A percentile compares a stretch with the other conserved stretches of the same genome.
Conservation (phyloP, 2,329 filamentous ascomycete genomes). For the Tolypocladium pustulatum region DNA sequence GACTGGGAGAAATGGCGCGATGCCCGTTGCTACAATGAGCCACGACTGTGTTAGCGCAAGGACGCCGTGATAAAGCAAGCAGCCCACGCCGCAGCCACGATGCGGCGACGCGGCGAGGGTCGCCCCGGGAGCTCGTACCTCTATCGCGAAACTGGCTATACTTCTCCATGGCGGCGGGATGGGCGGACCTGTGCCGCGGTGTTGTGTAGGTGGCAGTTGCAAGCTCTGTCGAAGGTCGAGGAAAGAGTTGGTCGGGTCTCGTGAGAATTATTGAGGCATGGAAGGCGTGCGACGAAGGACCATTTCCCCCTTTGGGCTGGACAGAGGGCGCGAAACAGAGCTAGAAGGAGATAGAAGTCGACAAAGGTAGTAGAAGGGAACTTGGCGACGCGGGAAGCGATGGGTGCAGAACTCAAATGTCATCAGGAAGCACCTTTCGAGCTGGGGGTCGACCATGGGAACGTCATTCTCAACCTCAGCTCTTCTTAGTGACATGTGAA, state of each 20-base stretch:
- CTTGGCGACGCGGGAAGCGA: neutral
- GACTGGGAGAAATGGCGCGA: slow-evolving; percentile 88
- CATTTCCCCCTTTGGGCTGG: neutral
- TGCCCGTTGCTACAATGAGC: slow-evolving; percentile 64
- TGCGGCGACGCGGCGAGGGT: neutral
- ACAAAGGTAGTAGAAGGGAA: neutral
- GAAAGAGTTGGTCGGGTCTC: neutral
- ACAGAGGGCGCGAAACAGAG: neutral
- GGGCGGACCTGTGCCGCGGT: neutral
- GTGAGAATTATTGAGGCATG: neutral
- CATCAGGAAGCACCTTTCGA: neutral
- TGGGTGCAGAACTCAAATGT: neutral
- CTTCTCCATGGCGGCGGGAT: slow-evolving; percentile 62
- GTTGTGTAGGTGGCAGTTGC: neutral
- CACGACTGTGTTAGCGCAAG: neutral
- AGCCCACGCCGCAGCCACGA: neutral
- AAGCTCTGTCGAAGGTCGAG: neutral
- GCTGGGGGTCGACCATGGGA: neutral
- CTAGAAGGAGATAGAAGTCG: neutral
- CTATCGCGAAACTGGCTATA: slow-evolving; percentile 87
- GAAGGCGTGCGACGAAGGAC: neutral
- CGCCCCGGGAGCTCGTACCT: slow-evolving; percentile 41
- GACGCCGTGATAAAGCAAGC: neutral
- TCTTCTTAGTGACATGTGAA: neutral
- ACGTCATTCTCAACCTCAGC: neutral